Evolutionary conservation across 192 early-diverging fungal genomes (phyloP).

Genomic region (Backusella westeae): DNA sequence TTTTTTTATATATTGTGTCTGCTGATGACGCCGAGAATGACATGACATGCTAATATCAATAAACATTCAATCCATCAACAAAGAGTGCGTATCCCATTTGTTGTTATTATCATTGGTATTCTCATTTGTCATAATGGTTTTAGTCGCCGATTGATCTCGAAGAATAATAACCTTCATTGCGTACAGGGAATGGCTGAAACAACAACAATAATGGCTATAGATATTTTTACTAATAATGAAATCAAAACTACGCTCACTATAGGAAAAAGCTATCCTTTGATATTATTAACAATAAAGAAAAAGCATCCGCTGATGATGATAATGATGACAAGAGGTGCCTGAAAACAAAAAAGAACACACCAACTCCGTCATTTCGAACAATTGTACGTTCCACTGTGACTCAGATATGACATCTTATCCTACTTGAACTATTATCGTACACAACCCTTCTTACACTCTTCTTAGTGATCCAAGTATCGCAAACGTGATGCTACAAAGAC

Average conservation of each 20-base stretch:
- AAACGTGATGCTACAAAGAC: background rate
- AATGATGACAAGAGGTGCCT: background rate
- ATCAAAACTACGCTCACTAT: background rate
- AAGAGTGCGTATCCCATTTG: background rate
- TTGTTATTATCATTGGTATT: background rate
- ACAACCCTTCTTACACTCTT: too few species aligned
- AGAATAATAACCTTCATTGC: background rate
- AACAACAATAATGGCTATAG: background rate
- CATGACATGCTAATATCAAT: too few species aligned
- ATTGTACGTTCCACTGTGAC: background rate
- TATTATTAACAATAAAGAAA: too few species aligned
- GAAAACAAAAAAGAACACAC: background rate
- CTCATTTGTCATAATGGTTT: background rate
- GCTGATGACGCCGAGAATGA: too few species aligned
- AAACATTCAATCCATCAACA: too few species aligned
- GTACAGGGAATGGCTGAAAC: background rate
- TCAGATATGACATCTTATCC: background rate
- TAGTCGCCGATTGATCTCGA: background rate
- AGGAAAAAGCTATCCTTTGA: too few species aligned
- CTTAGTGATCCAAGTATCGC: too few species aligned
- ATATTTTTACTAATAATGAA: background rate
- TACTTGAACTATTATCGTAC: too few species aligned
- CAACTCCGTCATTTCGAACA: background rate
- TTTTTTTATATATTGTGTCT: too few species aligned
- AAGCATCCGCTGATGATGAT: too few species aligned